These are phyloP conservation scores for Rhodotorula sp. DNA, from an alignment of 1,284 basidiomycete species.

Conservation along the genomic window DNA sequence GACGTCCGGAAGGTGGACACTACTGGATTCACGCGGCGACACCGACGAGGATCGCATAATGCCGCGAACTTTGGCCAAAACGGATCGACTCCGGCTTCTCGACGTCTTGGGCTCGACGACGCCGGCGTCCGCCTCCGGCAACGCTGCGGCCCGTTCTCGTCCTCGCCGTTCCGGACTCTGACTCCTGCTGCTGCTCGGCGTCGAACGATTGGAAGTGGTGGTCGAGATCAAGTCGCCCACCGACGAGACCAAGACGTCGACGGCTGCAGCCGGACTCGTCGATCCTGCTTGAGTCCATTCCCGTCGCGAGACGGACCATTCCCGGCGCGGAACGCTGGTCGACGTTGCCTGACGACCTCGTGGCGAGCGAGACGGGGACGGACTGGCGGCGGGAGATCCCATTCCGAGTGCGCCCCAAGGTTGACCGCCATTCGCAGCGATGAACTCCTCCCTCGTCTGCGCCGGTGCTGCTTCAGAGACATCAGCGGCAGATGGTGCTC, in stretches of 20 bases:
- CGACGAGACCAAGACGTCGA: background rate
- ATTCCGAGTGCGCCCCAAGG: constrained; percentile 1
- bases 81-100: too few species aligned
- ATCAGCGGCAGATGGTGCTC: background rate
- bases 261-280: background rate
- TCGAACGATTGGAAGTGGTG: too few species aligned
- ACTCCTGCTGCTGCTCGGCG: too few species aligned
- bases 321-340: background rate
- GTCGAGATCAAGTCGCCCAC: too few species aligned
- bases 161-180: too few species aligned
- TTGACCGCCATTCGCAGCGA: background rate
- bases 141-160: too few species aligned
- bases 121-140: too few species aligned
- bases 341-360: background rate
- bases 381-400: background rate
- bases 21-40: too few species aligned
- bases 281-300: background rate
- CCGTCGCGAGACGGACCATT: background rate
- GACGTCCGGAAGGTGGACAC: too few species aligned
- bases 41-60: too few species aligned
- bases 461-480: background rate
- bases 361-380: background rate
- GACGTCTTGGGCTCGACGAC: too few species aligned
- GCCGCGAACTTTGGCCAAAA: too few species aligned
- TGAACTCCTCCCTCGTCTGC: background rate